A percentile compares a stretch with the other conserved stretches of the same genome.
phyloP scores from a whole-genome alignment of 2,329 filamentous ascomycete genomes.

The Ophiognomonia clavigignenti-juglandacearum region DNA sequence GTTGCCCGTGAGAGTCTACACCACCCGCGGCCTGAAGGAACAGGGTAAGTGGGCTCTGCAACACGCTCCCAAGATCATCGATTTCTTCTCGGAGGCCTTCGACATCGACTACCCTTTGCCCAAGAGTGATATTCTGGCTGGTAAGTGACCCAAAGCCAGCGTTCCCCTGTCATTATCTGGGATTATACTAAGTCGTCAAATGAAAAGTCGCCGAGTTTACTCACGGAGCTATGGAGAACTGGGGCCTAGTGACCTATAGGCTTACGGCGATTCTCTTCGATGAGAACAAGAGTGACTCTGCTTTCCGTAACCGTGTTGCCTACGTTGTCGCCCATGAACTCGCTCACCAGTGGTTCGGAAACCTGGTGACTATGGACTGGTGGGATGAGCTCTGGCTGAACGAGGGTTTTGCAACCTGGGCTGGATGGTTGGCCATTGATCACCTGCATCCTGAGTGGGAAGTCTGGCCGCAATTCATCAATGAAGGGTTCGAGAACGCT shows the following conservation, averaged over 20 bases:
- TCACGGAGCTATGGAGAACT: conserved; percentile 88
- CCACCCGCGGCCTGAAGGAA: conserved; percentile 87
- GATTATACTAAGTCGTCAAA: no score
- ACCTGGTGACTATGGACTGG: conserved; percentile 97
- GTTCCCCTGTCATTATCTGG: no score
- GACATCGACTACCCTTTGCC: conserved; percentile 89
- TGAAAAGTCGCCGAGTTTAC: no score
- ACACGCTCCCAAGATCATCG: conserved; percentile 88
- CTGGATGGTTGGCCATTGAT: conserved; percentile 89
- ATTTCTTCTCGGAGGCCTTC: conserved; percentile 95
- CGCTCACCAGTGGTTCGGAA: conserved; percentile 97
- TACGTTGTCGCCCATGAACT: conserved; percentile 98
- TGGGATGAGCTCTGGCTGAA: conserved; percentile 98
- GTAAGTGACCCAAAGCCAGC: no score
- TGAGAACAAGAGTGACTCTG: conserved; percentile 81
- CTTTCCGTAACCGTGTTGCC: conserved; percentile 88
- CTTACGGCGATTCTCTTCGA: conserved; percentile 97
- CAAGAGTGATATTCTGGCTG: conserved; percentile 85
- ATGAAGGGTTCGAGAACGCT: conserved; percentile 88
- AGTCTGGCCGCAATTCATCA: conserved; percentile 95
- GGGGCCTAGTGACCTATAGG: conserved; percentile 93
- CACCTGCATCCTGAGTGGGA: conserved; percentile 95
- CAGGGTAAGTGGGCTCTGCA: conserved; percentile 86
- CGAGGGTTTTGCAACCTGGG: conserved; percentile 97
- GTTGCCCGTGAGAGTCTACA: conserved; percentile 92